Base-by-base conservation (phyloP, 805 yeast species). In the Yarrowia porcina region DNA sequence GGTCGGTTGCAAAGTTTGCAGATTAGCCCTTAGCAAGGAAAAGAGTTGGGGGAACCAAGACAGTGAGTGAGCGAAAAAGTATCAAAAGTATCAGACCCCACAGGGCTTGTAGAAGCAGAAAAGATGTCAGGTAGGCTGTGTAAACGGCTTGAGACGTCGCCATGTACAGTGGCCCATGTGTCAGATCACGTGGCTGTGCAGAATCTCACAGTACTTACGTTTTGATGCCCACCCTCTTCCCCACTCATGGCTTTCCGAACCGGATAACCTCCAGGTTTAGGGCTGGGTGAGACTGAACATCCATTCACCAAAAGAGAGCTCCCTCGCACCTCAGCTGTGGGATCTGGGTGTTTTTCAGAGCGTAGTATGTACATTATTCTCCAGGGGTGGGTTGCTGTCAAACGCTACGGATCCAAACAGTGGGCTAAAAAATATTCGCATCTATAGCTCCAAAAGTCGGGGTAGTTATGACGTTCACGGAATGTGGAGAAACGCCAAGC, bases 201-300 rank as follows among this genome's bases (percentile, higher is more conserved):
- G n/a, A n/a, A n/a, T n/a, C n/a, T n/a, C n/a, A n/a, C n/a, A n/a
- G n/a, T 17, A n/a, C 23, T 15, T 15, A 27, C 20, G 21, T 5
- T 12, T 9, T n/a, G n/a, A 32, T 11, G 52, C 52, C 52, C 52
- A 45, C 52, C 52, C 15, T n/a, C 6, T 49, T 49, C 56, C 56
- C 56, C 56, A 32, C 56, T 49, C 56, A 28, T 4, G 20, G 2
- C 15, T n/a, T 49, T 39, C 56, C 56, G 56, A 49, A 32, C 56
- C 56, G 56, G 39, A 49, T 49, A 49, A 49, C 56, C 39, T 49
- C 17, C 39, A 49, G 56, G 56, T 32, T 33, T 49, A 49, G 56
- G 56, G 56, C 39, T 25, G 21, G 32, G 30, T 45, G 36, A 45
- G 25, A 45, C 50, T 10, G 36, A 30, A 18, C 13, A 7, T 30